Percentiles rank a stretch among this genome's conserved stretches.
These are phyloP conservation scores for Monilinia polystroma DNA, from an alignment of 2,329 filamentous ascomycete species.

Conservation along the genomic window DNA sequence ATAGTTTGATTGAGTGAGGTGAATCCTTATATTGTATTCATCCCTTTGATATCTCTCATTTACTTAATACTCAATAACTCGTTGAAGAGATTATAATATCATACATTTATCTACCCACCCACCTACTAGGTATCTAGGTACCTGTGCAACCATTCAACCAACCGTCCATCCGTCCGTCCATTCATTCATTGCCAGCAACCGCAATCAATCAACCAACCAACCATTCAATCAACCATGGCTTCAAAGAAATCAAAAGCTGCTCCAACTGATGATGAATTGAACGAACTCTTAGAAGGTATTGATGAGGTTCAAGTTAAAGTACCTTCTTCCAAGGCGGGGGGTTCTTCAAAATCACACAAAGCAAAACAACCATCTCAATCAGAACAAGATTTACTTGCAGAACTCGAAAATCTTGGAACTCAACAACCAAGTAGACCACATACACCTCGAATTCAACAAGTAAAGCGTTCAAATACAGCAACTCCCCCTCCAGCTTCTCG, in stretches of 20 bases:
- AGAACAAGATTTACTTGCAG: conserved; percentile 77
- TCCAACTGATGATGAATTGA: conserved; percentile 60
- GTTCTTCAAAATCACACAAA: conserved; percentile 40
- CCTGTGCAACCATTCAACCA: not conserved
- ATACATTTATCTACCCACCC: too few species aligned
- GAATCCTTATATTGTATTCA: not conserved
- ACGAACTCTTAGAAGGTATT: conserved; percentile 65
- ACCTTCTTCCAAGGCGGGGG: conserved; percentile 42
- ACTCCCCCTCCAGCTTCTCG: conserved; percentile 50
- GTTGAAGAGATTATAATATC: not conserved
- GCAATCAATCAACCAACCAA: not conserved
- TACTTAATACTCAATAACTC: not conserved
- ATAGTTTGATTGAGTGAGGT: not conserved
- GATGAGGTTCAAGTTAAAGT: conserved; percentile 51
- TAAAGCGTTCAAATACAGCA: conserved; percentile 52
- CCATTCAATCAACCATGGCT: conserved; percentile 46
- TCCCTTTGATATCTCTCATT: not conserved
- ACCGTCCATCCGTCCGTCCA: not conserved
- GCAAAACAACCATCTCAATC: conserved; percentile 40
- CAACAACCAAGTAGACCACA: conserved; percentile 74
- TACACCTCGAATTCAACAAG: conserved; percentile 68
- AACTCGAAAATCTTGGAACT: conserved; percentile 71
- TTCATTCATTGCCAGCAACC: too few species aligned
- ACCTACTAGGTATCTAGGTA: too few species aligned
- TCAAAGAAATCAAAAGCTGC: conserved; percentile 58